Evolutionary conservation across 495 filamentous ascomycete species (phyloP), one percentile per base, ranked within the genome.

Genomic region (Pseudoneurospora amorphoporcata): DNA sequence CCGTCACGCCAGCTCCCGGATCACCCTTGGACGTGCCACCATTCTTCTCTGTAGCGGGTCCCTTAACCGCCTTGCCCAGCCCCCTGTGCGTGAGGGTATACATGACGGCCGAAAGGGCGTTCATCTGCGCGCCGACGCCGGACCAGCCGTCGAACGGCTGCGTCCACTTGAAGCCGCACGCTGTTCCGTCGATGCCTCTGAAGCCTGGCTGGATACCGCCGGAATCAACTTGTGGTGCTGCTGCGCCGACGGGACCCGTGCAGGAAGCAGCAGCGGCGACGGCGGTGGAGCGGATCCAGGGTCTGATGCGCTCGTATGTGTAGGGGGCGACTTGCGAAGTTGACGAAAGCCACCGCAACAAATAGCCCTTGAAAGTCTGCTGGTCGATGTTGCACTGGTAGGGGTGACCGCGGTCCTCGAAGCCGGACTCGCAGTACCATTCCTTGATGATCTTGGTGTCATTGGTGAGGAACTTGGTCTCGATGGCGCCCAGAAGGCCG

Each of bases 81-180:
- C 53, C 53, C 14, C 78, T 76, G 74, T 81, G 81, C 75, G 87
- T 84, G 6, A 92, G 79, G 39, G 87, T 88, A 8, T 90, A 86
- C 80, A 90, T 88, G 45, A 96, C 84, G 2, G 89, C 89, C 38
- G 87, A 87, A 41, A 95, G 80, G 5, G 90, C 90, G 72, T 87
- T 87, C 88, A 93, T 90, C 81, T 93, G 90, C 79, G 91, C 81
- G n/a, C 91, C 90, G 2, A 92, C 87, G 39, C 90, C 91, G 2
- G 77, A 76, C 4, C 77, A 70, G 3, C 81, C 82, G 70, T 83
- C 83, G 58, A 82, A 85, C 10, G 71, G 77, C 69, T 73, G 73
- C 7, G 82, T 83, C 86, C 87, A 84, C 73, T 84, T 87, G 76
- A 86, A 85, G 35, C 84, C 84, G 74, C 84, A 86, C n/a, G 83